These are phyloP conservation scores for Saturnispora diversa DNA, from an alignment of 805 yeast species.

Conservation along the genomic window DNA sequence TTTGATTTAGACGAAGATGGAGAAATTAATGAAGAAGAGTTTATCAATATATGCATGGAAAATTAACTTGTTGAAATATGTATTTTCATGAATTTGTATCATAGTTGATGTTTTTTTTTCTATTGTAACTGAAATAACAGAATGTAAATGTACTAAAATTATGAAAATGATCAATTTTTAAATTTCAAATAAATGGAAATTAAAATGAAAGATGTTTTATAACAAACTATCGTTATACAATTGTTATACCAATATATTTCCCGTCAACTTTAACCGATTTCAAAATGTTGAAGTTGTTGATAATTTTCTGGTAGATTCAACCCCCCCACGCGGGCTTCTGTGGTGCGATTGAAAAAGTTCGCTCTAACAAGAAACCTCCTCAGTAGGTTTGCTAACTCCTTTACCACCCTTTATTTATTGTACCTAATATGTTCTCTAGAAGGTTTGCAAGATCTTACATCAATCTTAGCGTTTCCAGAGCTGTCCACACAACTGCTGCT, in stretches of 20 bases:
- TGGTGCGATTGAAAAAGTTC: slow-evolving; percentile 3
- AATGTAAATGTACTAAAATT: too few relatives aligned
- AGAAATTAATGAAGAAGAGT: slow-evolving; percentile 84
- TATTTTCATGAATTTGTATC: neutral
- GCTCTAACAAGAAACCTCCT: neutral
- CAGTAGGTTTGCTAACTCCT: neutral
- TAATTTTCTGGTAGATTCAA: neutral
- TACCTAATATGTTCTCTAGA: slow-evolving; percentile 1
- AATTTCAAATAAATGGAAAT: too few relatives aligned
- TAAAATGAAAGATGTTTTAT: too few relatives aligned
- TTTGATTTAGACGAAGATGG: slow-evolving; percentile 96
- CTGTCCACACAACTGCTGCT: slow-evolving; percentile 5
- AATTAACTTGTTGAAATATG: slow-evolving; percentile 26
- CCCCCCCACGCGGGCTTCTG: slow-evolving; percentile 7
- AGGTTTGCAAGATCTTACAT: neutral
- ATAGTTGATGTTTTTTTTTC: too few relatives aligned
- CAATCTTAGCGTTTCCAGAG: neutral
- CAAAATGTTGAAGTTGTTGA: neutral
- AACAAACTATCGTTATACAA: neutral
- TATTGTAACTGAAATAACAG: too few relatives aligned
- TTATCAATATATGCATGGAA: slow-evolving; percentile 81
- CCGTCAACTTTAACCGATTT: neutral
- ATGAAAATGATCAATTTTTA: too few relatives aligned
- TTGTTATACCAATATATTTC: too few relatives aligned
- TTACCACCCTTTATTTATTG: neutral